Evolutionary conservation across 1,139 yeast genomes (phyloP).

Genomic region (Saccharomyces pastorianus): DNA sequence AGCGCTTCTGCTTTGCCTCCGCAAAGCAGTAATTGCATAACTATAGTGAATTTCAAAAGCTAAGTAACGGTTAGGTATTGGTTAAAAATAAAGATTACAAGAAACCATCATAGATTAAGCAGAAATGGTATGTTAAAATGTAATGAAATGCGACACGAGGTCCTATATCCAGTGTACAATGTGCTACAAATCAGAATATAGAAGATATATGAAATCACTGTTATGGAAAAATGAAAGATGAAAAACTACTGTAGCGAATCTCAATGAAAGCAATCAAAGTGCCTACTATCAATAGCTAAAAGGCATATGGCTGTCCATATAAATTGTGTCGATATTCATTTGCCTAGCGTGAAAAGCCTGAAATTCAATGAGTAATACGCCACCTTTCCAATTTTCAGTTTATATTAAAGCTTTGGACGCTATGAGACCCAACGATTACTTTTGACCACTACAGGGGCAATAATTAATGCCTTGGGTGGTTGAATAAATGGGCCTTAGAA

Average conservation of each 20-base stretch:
- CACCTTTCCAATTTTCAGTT: too few relatives aligned
- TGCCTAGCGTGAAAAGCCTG: too few relatives aligned
- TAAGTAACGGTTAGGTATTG: neutral
- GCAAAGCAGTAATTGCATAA: constrained; percentile 1
- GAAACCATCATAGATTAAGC: constrained; percentile 21
- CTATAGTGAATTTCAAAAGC: neutral
- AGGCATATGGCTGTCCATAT: too few relatives aligned
- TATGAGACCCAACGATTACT: too few relatives aligned
- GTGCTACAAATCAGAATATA: neutral
- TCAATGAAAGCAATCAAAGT: too few relatives aligned
- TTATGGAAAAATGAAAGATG: neutral
- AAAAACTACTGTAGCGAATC: neutral
- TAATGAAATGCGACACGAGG: neutral
- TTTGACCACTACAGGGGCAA: too few relatives aligned
- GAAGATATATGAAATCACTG: neutral
- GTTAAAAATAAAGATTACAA: neutral
- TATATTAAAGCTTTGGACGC: too few relatives aligned
- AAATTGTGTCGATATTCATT: too few relatives aligned
- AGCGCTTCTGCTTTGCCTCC: neutral
- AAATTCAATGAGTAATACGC: too few relatives aligned
- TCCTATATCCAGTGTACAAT: neutral
- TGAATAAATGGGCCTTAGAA: too few relatives aligned
- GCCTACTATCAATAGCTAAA: too few relatives aligned
- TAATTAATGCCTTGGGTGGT: too few relatives aligned
- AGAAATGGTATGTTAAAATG: constrained; percentile 23